Conservation (phyloP, 345 rosid genomes). For the Acer saccharum region DNA sequence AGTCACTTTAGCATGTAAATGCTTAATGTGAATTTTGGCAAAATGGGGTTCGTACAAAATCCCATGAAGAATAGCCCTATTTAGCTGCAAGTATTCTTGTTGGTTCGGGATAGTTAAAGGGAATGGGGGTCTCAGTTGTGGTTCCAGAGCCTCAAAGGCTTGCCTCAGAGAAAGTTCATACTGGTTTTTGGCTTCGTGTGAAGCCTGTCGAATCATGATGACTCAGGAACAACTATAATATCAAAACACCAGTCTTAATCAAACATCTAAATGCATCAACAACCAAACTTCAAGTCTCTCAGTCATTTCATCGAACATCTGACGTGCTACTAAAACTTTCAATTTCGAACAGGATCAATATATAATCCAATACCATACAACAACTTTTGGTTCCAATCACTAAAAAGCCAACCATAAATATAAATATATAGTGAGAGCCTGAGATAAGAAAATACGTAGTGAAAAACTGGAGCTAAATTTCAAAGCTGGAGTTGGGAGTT, state of each 20-base stretch:
- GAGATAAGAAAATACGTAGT: too few species aligned
- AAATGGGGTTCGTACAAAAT: slow-evolving; percentile 50
- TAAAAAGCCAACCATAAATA: too few species aligned
- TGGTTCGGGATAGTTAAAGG: slow-evolving; percentile 50
- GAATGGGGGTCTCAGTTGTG: slow-evolving; percentile 66
- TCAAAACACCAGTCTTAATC: background rate
- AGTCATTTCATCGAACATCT: background rate
- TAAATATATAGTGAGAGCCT: too few species aligned
- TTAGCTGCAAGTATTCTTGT: slow-evolving; percentile 55
- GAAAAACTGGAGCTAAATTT: too few species aligned
- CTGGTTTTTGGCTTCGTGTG: slow-evolving; percentile 54
- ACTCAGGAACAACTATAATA: too few species aligned
- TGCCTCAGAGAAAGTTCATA: slow-evolving; percentile 59
- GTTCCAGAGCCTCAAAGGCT: slow-evolving; percentile 51
- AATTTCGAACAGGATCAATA: too few species aligned
- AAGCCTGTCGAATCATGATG: slow-evolving; percentile 36
- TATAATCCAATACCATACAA: too few species aligned
- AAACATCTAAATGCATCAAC: background rate
- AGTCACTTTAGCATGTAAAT: slow-evolving; percentile 67
- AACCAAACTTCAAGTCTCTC: background rate
- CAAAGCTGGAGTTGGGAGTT: background rate
- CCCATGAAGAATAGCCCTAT: slow-evolving; percentile 64
- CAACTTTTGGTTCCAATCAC: too few species aligned
- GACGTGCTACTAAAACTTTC: background rate
- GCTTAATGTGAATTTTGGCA: slow-evolving; percentile 54